Base-by-base conservation (phyloP, 2,329 filamentous ascomycete genomes). In the Clonostachys solani region DNA sequence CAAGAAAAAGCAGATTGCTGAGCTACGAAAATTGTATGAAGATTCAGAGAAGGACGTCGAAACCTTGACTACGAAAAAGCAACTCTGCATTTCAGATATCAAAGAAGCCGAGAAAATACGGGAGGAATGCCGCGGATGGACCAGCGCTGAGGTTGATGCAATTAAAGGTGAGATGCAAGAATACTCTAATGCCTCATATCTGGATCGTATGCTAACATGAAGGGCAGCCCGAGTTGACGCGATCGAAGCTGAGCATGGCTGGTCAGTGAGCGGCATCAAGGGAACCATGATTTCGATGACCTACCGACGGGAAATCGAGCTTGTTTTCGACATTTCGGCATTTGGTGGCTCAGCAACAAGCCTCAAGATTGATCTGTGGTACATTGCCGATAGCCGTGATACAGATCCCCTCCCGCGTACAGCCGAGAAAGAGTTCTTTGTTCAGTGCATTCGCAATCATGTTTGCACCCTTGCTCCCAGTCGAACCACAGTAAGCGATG, bases 71-170 rank as follows among this genome's bases (percentile, higher is more conserved):
- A 75, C 83, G 49, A 78, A 82, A 57, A 96, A 92, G 62, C 68
- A 82, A 46, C 77, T 83, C 55, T 90, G 80, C 54, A 59, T 86
- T 33, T 77, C 81, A 29, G 87, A 94, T 43, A 96, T 95, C 49
- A 78, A 82, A 49, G 85, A 90, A 57, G 89, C 92, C 0, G 91
- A 96, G 63, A 84, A 83, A 53, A 75, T 95, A 23, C 81, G 88
- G 51, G 91, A 96, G 62, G 88, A 95, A 58, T 95, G 87, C 62
- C 83, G 92, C 46, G 92, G 92, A 37, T 96, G 92, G 86, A 92
- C 86, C 48, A 81, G 85, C 45, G 84, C 78, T 29, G 94, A 97
- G 66, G 89, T 97, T 52, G 79, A 79, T 52, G 72, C 74, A 37
- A 73, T 95, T n/a, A 91, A 92, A 77, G 80, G 87, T 89, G 75